phyloP scores from a whole-genome alignment of 345 rosid genomes.

The Cardamine resedifolia region DNA sequence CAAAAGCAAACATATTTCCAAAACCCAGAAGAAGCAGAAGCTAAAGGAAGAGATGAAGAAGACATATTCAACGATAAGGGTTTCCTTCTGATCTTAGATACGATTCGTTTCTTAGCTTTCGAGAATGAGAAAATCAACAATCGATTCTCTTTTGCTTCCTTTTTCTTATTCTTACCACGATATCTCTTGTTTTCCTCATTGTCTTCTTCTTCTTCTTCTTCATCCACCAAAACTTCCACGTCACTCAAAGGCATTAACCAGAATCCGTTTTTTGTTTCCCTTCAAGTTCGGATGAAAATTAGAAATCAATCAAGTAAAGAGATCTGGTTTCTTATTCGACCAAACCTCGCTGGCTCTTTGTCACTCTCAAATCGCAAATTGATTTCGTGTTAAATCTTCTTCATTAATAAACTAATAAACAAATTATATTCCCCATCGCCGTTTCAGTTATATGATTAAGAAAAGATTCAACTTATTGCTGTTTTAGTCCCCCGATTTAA shows the following conservation, averaged over 20 bases:
- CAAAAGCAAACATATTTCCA: constrained; percentile 13
- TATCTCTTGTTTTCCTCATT: not conserved
- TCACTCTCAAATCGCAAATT: not conserved
- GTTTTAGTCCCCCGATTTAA: not conserved
- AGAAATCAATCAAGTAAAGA: not conserved
- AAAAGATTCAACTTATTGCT: not conserved
- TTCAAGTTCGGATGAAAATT: not conserved
- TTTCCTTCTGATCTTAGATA: constrained; percentile 3
- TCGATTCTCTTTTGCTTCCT: constrained; percentile 6
- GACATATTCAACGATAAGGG: not conserved
- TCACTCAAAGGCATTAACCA: constrained; percentile 7
- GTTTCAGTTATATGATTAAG: not conserved
- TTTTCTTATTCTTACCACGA: not conserved
- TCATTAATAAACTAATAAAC: not conserved
- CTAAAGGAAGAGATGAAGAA: not conserved
- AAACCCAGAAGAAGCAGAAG: constrained; percentile 11
- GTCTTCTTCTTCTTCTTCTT: not conserved
- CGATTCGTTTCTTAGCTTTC: not conserved
- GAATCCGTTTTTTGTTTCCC: not conserved
- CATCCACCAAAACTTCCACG: not conserved
- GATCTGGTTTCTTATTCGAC: not conserved
- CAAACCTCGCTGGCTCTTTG: constrained; percentile 21
- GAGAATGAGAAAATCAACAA: not conserved
- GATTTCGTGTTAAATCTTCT: not conserved
- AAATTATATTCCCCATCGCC: not conserved